Percentiles rank a stretch among this genome's conserved stretches.
Conservation (phyloP, 352 stramenopile genomes). For the Phytophthora megakarya region DNA sequence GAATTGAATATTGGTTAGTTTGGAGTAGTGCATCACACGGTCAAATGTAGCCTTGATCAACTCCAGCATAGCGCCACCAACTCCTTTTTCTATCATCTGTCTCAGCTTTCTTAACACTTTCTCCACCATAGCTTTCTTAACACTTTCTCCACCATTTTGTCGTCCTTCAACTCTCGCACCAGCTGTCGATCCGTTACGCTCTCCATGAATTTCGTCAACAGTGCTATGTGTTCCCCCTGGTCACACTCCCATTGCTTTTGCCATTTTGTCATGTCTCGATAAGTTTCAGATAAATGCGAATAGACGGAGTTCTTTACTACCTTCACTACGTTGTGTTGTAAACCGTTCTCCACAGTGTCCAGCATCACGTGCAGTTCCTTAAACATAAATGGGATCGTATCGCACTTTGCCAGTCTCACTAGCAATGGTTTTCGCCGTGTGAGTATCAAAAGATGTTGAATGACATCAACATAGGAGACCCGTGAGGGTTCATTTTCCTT, state of each 20-base stretch:
- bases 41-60: neutral
- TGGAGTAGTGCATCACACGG: neutral
- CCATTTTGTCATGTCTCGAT: neutral
- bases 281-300: neutral
- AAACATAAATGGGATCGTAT: neutral
- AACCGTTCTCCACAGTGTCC: neutral
- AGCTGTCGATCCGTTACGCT: neutral
- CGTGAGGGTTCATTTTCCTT: neutral
- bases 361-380: neutral
- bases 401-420: neutral
- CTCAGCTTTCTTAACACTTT: neutral
- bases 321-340: neutral
- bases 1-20: neutral
- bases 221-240: neutral
- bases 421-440: neutral
- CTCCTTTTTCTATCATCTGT: neutral
- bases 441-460: neutral
- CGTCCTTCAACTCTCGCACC: neutral
- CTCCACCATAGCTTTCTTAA: neutral
- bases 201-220: neutral
- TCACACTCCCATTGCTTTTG: neutral
- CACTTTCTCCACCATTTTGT: neutral
- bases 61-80: neutral
- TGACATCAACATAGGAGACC: neutral
- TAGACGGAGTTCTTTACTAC: neutral